These are phyloP conservation scores for Haplosporangium sp. DNA, from an alignment of 371 early-diverging fungal species.

Conservation along the genomic window DNA sequence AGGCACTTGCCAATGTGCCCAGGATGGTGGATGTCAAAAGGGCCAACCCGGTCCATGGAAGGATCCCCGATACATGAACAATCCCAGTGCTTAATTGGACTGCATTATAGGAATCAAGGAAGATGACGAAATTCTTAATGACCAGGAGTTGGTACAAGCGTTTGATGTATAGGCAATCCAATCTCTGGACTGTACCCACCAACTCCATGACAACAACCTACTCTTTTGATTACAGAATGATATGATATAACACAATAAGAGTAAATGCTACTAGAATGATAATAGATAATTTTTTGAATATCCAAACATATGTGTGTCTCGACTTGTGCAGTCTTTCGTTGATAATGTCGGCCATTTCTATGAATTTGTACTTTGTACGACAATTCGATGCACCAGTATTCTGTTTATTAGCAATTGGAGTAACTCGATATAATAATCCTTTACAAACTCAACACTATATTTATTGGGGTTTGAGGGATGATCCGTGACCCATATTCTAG, in stretches of 20 bases:
- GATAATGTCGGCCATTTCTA: too few species aligned
- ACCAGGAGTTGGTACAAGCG: background rate
- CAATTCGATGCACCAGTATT: too few species aligned
- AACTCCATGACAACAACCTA: background rate
- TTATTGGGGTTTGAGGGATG: too few species aligned
- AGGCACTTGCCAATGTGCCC: conserved; percentile 68
- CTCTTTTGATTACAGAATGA: background rate
- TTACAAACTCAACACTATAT: too few species aligned
- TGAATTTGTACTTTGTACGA: too few species aligned
- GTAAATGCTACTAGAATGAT: background rate
- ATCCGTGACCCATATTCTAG: too few species aligned
- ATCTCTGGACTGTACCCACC: background rate
- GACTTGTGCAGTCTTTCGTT: too few species aligned
- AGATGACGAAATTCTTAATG: background rate
- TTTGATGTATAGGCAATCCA: background rate
- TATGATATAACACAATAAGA: conserved; percentile 1
- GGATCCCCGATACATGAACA: conserved; percentile 43
- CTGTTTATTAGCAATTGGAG: too few species aligned
- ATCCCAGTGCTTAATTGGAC: background rate
- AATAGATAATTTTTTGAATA: background rate
- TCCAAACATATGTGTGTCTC: background rate
- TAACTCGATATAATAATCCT: too few species aligned
- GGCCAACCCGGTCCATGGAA: conserved; percentile 67
- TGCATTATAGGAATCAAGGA: conserved; percentile 2
- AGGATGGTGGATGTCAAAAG: conserved; percentile 60